Base-by-base conservation (phyloP, 306 rosid species). In the Oxytropis ochrocephala region DNA sequence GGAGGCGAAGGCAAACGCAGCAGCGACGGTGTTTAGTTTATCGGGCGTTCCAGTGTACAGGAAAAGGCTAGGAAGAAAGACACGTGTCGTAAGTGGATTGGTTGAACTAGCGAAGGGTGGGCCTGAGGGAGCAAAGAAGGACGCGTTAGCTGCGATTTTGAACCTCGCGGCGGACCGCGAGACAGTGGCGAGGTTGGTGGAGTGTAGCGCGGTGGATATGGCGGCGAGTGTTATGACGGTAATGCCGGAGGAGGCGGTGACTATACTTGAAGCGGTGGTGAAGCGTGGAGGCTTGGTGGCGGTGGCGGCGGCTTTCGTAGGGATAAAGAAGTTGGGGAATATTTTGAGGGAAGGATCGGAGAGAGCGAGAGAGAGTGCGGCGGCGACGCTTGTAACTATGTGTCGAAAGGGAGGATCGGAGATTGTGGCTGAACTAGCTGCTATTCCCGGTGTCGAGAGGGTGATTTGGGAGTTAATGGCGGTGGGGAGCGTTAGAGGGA, bases 1-100 rank as follows among this genome's bases (percentile, higher is more conserved):
- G 99, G 99, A 95, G 44, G 95, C 99, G 4, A 95, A 86, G 42
- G 95, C 92, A 0, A 95, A 95, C n/a, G 97, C 97, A 3, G 97
- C 96, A 0, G 97, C 99, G 0, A 83, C 96, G 18, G 80, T 95
- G 41, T 95, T 88, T 64, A 87, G 96, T 38, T 72, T 95, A 6
- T 78, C 96, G 0, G 82, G 84, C 0, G 88, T 79, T 46, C 78
- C 75, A 0, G 60, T 74, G 3, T 83, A 74, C 47, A 75, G 95
- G 21, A 86, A 85, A 68, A 80, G 67, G 46, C 69, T 95, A 0
- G 99, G 95, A n/a, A 89, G 85, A 74, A 91, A 87, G 87, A 27
- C 78, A 51, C 85, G 95, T 67, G 83, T 91, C 51, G 42, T 78
- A 0, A 83, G 69, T 64, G 96, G 91, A 50, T 78, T 95, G 83